phyloP scores from a whole-genome alignment of 495 filamentous ascomycete genomes.

The Podospora didyma region DNA sequence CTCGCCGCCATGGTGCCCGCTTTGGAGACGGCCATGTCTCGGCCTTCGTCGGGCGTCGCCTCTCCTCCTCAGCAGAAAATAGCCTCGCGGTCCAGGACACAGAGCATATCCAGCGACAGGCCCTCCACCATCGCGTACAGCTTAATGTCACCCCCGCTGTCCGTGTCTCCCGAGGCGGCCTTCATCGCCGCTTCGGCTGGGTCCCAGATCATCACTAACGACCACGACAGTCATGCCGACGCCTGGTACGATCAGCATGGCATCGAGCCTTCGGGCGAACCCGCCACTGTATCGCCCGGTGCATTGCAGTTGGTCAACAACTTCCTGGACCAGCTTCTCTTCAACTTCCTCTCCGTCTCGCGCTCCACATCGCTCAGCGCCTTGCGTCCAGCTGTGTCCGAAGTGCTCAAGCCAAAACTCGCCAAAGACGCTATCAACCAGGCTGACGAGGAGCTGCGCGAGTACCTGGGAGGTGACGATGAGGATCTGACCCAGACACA shows the following conservation, averaged over 20 bases:
- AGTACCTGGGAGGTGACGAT: conserved; percentile 78
- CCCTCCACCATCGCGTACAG: conserved; percentile 45
- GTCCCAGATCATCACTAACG: conserved; percentile 84
- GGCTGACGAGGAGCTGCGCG: conserved; percentile 86
- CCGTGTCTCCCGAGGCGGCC: conserved; percentile 73
- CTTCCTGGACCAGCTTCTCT: conserved; percentile 91
- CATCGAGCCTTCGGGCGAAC: conserved; percentile 58
- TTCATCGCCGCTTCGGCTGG: conserved; percentile 90
- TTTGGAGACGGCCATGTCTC: conserved; percentile 38
- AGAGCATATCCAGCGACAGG: conserved; percentile 54
- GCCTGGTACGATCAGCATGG: conserved; percentile 60
- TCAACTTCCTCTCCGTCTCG: conserved; percentile 75
- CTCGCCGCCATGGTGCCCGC: conserved; percentile 19
- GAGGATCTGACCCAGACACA: conserved; percentile 58
- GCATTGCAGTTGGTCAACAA: conserved; percentile 81
- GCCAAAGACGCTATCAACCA: conserved; percentile 82
- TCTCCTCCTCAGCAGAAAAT: conserved; percentile 32
- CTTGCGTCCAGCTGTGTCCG: conserved; percentile 77
- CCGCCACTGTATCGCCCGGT: conserved; percentile 68
- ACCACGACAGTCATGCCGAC: conserved; percentile 71
- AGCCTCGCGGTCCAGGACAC: conserved; percentile 37
- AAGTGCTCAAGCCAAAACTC: conserved; percentile 83
- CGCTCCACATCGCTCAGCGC: conserved; percentile 75
- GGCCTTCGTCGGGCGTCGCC: conserved; percentile 33
- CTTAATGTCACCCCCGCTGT: conserved; percentile 57